phyloP scores from a whole-genome alignment of 2,329 filamentous ascomycete species.

The Dothideomycetidae sp. region DNA sequence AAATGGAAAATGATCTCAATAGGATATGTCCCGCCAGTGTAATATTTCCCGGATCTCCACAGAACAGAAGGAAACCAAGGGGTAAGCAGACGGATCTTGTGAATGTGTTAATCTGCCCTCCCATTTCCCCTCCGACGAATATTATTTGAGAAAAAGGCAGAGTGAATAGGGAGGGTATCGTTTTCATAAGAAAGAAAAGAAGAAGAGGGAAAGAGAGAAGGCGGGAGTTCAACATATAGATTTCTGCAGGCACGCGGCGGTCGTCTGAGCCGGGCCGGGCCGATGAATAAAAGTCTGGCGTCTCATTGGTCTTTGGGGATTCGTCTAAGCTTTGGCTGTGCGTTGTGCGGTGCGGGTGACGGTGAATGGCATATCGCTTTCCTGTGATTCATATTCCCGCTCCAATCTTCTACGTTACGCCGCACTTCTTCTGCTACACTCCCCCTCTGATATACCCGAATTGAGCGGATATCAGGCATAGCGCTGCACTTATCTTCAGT shows the following conservation, averaged over 20 bases:
- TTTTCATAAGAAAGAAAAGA: conserved; percentile 11
- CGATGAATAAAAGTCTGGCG: no score
- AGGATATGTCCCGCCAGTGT: conserved; percentile 12
- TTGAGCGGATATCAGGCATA: no score
- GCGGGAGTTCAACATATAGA: no score
- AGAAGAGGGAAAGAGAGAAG: no score
- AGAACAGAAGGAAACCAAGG: conserved; percentile 10
- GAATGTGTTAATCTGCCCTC: conserved; percentile 11
- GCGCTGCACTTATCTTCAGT: no score
- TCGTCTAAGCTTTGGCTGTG: not conserved
- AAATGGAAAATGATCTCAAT: no score
- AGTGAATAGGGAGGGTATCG: conserved; percentile 13
- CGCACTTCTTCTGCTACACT: no score
- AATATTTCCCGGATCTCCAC: conserved; percentile 14
- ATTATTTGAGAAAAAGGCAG: conserved; percentile 10
- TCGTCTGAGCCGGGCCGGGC: no score
- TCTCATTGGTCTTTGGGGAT: conserved; percentile 7
- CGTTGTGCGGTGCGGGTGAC: not conserved
- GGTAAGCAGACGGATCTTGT: conserved; percentile 14
- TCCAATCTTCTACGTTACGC: no score
- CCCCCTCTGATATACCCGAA: no score
- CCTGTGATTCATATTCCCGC: not conserved
- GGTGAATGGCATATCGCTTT: not conserved
- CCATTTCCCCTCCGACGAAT: conserved; percentile 14
- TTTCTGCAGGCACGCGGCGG: no score